Conservation (phyloP, 2,329 filamentous ascomycete genomes). For the Taxawa tesnikishii region DNA sequence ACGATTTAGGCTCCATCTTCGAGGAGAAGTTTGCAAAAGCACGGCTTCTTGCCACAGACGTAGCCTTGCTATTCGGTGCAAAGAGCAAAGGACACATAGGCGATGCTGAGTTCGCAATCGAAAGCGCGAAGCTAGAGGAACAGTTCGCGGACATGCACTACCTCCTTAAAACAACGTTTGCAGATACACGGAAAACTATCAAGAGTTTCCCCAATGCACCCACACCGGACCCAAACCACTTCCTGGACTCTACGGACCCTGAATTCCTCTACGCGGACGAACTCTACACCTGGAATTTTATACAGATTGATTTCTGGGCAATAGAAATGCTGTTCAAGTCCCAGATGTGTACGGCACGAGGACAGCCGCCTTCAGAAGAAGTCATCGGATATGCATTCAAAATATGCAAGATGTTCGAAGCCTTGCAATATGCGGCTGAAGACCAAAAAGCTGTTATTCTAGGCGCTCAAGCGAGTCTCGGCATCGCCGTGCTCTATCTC, state of each 20-base stretch:
- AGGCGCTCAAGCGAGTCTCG: conserved; percentile 62
- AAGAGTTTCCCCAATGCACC: conserved; percentile 47
- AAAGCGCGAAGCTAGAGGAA: conserved; percentile 35
- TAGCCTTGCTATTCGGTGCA: conserved; percentile 64
- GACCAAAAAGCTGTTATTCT: conserved; percentile 60
- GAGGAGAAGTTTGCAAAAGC: conserved; percentile 49
- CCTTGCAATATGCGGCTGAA: conserved; percentile 58
- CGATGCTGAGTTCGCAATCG: conserved; percentile 49
- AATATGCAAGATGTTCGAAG: conserved; percentile 68
- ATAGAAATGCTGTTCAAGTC: conserved; percentile 71
- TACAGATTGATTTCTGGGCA: conserved; percentile 65
- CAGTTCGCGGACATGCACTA: conserved; percentile 27
- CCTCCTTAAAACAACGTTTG: conserved; percentile 49
- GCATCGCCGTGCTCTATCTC: conserved; percentile 67
- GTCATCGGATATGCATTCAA: conserved; percentile 51
- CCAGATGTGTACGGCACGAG: conserved; percentile 50
- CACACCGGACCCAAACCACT: conserved; percentile 45
- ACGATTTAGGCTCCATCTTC: conserved; percentile 52
- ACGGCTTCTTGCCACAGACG: conserved; percentile 65
- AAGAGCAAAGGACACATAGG: conserved; percentile 48
- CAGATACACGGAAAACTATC: conserved; percentile 50
- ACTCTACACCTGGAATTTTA: conserved; percentile 61
- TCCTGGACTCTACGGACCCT: conserved; percentile 61
- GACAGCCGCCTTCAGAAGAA: conserved; percentile 39
- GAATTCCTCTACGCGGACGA: conserved; percentile 58